phyloP scores from a whole-genome alignment of 345 rosid species.

The Angophora floribunda region DNA sequence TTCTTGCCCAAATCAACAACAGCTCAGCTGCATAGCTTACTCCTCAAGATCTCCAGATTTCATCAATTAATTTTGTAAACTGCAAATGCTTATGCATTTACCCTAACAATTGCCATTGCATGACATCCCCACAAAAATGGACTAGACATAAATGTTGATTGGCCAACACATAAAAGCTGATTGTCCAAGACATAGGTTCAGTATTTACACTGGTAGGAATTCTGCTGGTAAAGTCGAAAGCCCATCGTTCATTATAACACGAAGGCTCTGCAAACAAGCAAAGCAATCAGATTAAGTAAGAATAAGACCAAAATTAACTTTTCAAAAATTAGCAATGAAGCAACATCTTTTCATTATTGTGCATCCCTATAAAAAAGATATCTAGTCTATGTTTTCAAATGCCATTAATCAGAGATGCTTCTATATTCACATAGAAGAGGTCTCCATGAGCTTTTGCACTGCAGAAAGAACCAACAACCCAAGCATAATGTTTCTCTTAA shows the following conservation, averaged over 20 bases:
- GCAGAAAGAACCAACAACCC: not conserved
- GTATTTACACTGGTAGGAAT: conserved; percentile 76
- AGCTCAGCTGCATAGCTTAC: not conserved
- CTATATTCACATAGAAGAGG: not conserved
- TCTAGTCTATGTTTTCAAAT: not conserved
- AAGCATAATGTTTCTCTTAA: not conserved
- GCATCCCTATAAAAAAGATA: not conserved
- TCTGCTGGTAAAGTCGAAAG: conserved; percentile 76
- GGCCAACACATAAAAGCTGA: not conserved
- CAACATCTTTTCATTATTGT: not conserved
- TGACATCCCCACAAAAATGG: not conserved
- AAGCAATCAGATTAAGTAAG: conserved; percentile 8
- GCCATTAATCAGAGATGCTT: not conserved
- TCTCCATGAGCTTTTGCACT: not conserved
- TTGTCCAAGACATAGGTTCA: not conserved
- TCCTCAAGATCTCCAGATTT: not conserved
- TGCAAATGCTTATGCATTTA: not conserved
- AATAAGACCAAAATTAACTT: not conserved
- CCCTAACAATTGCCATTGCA: not conserved
- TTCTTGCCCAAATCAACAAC: not conserved
- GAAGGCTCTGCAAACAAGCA: conserved; percentile 56
- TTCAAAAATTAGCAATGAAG: not conserved
- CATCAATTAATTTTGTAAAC: not conserved
- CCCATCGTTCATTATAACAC: conserved; percentile 87
- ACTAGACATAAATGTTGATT: not conserved